Evolutionary conservation across 352 stramenopile species (phyloP).

Genomic region (Pythium dissimile): DNA sequence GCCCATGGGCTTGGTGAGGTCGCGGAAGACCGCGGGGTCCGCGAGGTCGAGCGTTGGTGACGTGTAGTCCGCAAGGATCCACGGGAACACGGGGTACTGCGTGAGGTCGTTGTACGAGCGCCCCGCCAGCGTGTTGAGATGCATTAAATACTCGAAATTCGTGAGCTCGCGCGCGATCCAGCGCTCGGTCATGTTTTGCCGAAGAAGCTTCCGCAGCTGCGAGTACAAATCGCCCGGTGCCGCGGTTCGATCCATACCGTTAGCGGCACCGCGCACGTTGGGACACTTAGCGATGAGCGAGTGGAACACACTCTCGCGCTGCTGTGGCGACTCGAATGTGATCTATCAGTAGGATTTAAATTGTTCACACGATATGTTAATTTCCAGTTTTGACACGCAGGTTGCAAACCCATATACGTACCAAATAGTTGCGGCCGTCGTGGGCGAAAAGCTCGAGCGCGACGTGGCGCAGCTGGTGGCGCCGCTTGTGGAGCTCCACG

Average conservation of each 20-base stretch:
- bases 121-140: slow-evolving; percentile 95
- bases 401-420: slow-evolving; percentile 22
- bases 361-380: too few species aligned
- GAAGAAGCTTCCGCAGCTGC: slow-evolving; percentile 59
- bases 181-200: slow-evolving; percentile 76
- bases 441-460: slow-evolving; percentile 72
- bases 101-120: slow-evolving; percentile 97
- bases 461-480: slow-evolving; percentile 71
- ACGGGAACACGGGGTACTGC: slow-evolving; percentile 99
- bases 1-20: slow-evolving; percentile 97
- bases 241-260: slow-evolving; percentile 52
- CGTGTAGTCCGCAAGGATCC: slow-evolving; percentile 96
- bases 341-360: too few species aligned
- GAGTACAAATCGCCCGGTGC: slow-evolving; percentile 55
- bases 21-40: slow-evolving; percentile 91
- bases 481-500: slow-evolving; percentile 68
- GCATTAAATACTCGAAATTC: slow-evolving; percentile 96
- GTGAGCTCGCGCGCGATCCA: slow-evolving; percentile 70
- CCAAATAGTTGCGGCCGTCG: slow-evolving; percentile 73
- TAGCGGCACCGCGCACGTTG: slow-evolving; percentile 62
- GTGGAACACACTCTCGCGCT: slow-evolving; percentile 73
- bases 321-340: slow-evolving; percentile 55
- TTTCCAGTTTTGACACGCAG: background rate
- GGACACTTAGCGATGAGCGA: slow-evolving; percentile 67
- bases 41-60: slow-evolving; percentile 91